Evolutionary conservation across 2,329 filamentous ascomycete species (phyloP), one percentile per base, ranked within the genome.

Genomic region (Alternaria hordeiaustralica): DNA sequence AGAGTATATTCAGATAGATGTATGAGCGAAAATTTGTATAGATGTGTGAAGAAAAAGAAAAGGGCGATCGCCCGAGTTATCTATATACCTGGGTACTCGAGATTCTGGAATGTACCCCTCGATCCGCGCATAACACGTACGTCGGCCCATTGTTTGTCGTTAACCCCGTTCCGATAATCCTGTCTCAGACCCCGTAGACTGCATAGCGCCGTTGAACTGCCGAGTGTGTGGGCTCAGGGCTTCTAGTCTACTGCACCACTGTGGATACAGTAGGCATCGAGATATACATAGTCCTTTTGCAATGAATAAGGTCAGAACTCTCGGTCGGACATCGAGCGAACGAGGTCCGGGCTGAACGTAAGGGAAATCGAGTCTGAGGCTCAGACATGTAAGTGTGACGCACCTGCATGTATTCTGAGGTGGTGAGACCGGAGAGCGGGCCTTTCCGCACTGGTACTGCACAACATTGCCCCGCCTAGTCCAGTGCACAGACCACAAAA

Each of bases 401-500:
- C 21, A 7, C 20, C 23, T 53, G 49, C 20, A 53, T 53, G 20
- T 25, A 8, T 13, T 6, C 30, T 55, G 33, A 55, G 10, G 36
- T 55, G 36, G 33, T 28, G 33, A 55, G 21, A 55, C 30, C 4
- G 20, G 49, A 53, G 13, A 15, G 45, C 7, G 56, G 30, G 44
- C 26, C 33, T 44, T 36, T 54, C 57, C 49, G 18, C 57, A 45
- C 45, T 53, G 12, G 49, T 28, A 23, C 28, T 36, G 49, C 49
- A 51, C 8, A 15, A 23, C n/a, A 20, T 20, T 44, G 36, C 33
- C 41, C 49, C 55, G 43, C 30, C 60, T 20, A 41, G 46, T 26
- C 18, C 28, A 41, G 20, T 9, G 64, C 64, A 66, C 64, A 54
- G 61, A 44, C 57, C 64, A 44, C 44, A 25, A 33, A 56, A 55